Percentiles rank a stretch among this genome's conserved stretches.
Evolutionary conservation across 345 rosid species (phyloP).

Genomic region (Acer saccharum): DNA sequence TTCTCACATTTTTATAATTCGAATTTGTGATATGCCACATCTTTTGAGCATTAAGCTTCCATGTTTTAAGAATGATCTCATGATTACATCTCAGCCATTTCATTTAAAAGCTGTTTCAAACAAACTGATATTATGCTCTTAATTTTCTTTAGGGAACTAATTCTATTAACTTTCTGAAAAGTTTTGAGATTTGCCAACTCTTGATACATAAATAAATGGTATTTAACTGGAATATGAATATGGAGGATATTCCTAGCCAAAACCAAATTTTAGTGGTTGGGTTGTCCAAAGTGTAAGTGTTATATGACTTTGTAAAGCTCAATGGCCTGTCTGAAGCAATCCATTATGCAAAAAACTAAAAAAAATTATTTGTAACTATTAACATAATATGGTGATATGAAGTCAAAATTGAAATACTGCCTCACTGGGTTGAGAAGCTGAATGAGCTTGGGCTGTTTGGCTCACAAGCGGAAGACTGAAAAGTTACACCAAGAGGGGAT

Average conservation of each 20-base stretch:
- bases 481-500: not conserved
- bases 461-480: not conserved
- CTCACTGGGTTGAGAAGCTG: not conserved
- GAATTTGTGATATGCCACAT: slow-evolving; percentile 1
- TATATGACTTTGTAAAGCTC: not conserved
- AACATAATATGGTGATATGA: not conserved
- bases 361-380: not conserved
- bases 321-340: not conserved
- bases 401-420: not conserved
- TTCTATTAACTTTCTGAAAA: not conserved
- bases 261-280: not conserved
- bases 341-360: not conserved
- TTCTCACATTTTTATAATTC: not conserved
- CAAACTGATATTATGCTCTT: not conserved
- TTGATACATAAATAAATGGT: not conserved
- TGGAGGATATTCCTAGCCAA: not conserved
- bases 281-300: not conserved
- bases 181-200: not conserved
- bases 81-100: not conserved
- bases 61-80: not conserved
- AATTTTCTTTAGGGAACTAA: not conserved
- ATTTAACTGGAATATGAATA: not conserved
- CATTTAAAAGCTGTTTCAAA: not conserved
- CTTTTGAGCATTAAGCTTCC: not conserved
- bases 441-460: not conserved